Conservation (phyloP, 345 rosid species). For the Heritiera fomes region DNA sequence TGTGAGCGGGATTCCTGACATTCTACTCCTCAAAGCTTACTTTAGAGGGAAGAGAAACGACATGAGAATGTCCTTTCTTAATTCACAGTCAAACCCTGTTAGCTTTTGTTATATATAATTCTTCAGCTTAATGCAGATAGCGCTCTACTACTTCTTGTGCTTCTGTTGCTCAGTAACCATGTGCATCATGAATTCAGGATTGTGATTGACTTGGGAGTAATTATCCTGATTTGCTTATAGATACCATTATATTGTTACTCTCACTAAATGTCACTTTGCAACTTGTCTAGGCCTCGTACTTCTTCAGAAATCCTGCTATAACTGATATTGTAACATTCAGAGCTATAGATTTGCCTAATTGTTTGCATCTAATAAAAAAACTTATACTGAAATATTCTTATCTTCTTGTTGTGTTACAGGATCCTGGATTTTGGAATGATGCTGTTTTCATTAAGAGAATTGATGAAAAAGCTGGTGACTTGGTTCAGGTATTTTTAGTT, state of each 20-base stretch:
- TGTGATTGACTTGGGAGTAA: background rate
- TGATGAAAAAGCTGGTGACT: constrained; percentile 42
- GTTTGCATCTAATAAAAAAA: background rate
- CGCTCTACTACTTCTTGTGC: background rate
- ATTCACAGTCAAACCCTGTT: background rate
- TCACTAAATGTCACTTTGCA: background rate
- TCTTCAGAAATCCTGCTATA: too few relatives aligned
- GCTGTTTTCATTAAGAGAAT: constrained; percentile 39
- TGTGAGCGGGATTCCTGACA: background rate
- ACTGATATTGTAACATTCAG: too few relatives aligned
- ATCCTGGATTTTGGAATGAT: constrained; percentile 26
- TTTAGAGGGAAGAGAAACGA: background rate
- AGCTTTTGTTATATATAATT: background rate
- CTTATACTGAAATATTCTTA: background rate
- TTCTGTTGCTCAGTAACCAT: background rate
- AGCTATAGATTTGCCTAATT: background rate
- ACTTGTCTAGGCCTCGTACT: background rate
- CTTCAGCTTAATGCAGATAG: background rate
- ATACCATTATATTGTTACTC: background rate
- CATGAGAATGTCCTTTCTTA: background rate
- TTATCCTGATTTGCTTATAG: background rate
- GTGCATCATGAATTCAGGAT: background rate
- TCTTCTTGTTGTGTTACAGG: constrained; percentile 15
- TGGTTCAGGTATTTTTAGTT: constrained; percentile 31
- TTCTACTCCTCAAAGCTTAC: background rate